Percentiles rank a stretch among this genome's conserved stretches.
Conservation (phyloP, 2,329 filamentous ascomycete genomes). For the Cercospora sp. region DNA sequence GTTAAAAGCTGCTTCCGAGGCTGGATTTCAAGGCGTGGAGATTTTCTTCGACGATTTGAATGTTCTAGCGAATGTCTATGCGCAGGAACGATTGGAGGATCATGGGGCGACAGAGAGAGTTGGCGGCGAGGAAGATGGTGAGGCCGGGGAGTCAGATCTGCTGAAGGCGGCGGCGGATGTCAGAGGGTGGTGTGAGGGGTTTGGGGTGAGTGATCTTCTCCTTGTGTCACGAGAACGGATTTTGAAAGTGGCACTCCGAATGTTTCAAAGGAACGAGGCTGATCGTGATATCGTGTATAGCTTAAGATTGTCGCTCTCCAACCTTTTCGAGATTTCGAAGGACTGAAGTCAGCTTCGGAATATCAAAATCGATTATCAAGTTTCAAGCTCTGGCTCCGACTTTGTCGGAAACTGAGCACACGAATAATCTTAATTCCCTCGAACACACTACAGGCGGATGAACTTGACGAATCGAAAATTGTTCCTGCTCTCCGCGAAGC, state of each 20-base stretch:
- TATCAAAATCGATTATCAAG: slow-evolving; percentile 61
- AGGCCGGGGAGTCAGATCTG: slow-evolving; percentile 32
- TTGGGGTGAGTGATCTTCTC: slow-evolving; percentile 32
- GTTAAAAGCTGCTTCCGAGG: slow-evolving; percentile 63
- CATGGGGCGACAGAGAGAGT: slow-evolving; percentile 39
- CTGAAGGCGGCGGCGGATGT: slow-evolving; percentile 60
- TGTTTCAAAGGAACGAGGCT: neutral
- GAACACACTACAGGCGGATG: slow-evolving; percentile 60
- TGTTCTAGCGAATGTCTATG: slow-evolving; percentile 51
- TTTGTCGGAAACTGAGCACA: slow-evolving; percentile 64
- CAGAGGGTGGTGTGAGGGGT: slow-evolving; percentile 56
- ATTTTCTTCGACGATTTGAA: slow-evolving; percentile 75
- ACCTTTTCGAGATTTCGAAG: slow-evolving; percentile 76
- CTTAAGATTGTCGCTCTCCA: slow-evolving; percentile 68
- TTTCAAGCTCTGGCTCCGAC: slow-evolving; percentile 66
- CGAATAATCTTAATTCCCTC: slow-evolving; percentile 73
- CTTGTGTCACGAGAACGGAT: neutral
- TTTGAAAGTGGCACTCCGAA: neutral
- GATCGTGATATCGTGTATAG: neutral
- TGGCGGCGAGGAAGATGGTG: slow-evolving; percentile 36
- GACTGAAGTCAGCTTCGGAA: slow-evolving; percentile 61
- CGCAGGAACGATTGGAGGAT: slow-evolving; percentile 39
- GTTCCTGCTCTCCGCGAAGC: slow-evolving; percentile 62
- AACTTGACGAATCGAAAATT: slow-evolving; percentile 57
- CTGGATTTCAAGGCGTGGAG: slow-evolving; percentile 68